Conservation (phyloP, 2,329 filamentous ascomycete species). For the Paecilomyces niveus region DNA sequence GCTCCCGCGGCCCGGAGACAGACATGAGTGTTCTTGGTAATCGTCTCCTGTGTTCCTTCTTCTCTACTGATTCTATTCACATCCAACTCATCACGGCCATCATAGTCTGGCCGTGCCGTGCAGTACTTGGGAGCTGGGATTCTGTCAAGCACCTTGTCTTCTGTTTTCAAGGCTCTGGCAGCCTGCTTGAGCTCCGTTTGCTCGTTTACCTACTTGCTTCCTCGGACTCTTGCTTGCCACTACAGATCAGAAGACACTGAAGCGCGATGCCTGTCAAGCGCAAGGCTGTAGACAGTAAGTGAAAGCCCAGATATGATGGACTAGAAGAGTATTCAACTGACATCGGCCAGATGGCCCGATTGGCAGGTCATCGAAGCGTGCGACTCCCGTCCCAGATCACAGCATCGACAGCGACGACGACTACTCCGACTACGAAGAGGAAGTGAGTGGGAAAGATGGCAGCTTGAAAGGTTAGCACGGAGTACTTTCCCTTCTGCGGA, state of each 20-base stretch:
- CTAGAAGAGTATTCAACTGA: conserved; percentile 20
- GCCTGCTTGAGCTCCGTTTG: conserved; percentile 9
- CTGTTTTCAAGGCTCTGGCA: conserved; percentile 15
- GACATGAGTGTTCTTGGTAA: not conserved
- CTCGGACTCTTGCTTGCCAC: not conserved
- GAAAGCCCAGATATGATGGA: conserved; percentile 3
- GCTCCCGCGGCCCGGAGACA: conserved; percentile 3
- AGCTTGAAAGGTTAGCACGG: conserved; percentile 38
- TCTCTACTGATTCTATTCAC: not conserved
- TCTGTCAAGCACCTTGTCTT: not conserved
- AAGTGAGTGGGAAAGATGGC: conserved; percentile 42
- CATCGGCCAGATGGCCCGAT: conserved; percentile 34
- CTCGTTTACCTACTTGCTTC: not conserved
- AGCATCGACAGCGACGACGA: conserved; percentile 49
- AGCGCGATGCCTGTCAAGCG: conserved; percentile 59
- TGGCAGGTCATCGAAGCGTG: conserved; percentile 42
- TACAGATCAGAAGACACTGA: not conserved
- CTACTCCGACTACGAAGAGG: conserved; percentile 47
- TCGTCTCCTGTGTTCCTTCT: not conserved
- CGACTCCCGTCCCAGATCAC: conserved; percentile 39
- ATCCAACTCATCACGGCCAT: not conserved
- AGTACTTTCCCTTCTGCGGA: conserved; percentile 9
- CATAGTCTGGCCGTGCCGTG: not conserved
- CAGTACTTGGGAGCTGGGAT: not conserved
- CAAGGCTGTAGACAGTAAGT: conserved; percentile 31